phyloP scores from a whole-genome alignment of 2,329 filamentous ascomycete genomes.

The Pestalotiopsis sp. region DNA sequence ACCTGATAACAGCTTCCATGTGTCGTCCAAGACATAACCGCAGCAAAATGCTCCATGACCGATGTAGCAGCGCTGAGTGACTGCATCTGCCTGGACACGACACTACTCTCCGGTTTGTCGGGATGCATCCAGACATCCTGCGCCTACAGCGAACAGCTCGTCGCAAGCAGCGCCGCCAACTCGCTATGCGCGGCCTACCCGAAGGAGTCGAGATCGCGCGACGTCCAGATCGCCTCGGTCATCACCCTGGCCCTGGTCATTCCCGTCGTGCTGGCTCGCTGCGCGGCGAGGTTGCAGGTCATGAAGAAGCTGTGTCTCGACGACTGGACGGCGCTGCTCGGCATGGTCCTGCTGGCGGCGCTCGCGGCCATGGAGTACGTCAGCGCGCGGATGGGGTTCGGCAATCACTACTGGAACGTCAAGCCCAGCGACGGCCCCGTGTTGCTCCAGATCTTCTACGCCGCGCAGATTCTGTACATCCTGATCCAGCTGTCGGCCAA shows the following conservation, averaged over 20 bases:
- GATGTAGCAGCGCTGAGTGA: not conserved
- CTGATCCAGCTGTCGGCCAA: not conserved
- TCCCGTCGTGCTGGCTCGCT: not conserved
- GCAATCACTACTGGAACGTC: slow-evolving; percentile 1
- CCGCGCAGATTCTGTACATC: not conserved
- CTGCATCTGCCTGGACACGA: not conserved
- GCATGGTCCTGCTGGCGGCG: not conserved
- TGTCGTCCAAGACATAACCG: not conserved
- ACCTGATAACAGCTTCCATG: not conserved
- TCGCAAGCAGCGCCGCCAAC: not conserved
- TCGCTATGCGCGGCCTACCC: not conserved
- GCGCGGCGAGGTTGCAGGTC: not conserved
- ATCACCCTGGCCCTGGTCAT: not conserved
- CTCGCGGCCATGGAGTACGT: not conserved
- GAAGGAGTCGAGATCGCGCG: not conserved
- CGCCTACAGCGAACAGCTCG: not conserved
- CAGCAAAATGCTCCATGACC: not conserved
- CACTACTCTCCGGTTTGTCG: not conserved
- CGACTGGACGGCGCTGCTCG: not conserved
- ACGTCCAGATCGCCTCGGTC: not conserved
- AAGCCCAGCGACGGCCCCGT: not conserved
- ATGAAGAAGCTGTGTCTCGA: not conserved
- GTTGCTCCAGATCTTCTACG: not conserved
- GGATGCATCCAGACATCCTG: not conserved
- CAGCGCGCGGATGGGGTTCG: not conserved